A percentile compares a stretch with the other conserved stretches of the same genome.
Evolutionary conservation across 2,329 filamentous ascomycete species (phyloP).

Genomic region (Paraphaeosphaeria sporulosa): DNA sequence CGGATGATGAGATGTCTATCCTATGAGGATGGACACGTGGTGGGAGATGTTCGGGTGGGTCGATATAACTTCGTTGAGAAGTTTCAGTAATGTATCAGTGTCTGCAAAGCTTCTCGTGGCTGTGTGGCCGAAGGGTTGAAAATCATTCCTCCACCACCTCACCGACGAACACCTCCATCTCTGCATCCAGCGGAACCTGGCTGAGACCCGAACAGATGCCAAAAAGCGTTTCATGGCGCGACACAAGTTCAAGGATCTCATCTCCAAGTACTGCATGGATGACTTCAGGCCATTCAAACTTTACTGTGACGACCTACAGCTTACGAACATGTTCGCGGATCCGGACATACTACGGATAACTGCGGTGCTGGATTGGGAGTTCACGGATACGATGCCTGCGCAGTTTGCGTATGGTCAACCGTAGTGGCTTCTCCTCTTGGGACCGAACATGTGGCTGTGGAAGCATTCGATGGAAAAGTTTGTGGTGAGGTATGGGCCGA

Average conservation of each 20-base stretch:
- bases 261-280: constrained; percentile 22
- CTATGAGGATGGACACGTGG: too few species aligned
- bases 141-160: constrained; percentile 24
- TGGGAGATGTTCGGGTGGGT: too few species aligned
- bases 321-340: constrained; percentile 51
- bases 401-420: constrained; percentile 51
- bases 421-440: constrained; percentile 51
- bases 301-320: constrained; percentile 52
- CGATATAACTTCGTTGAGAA: too few species aligned
- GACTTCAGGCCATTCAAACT: constrained; percentile 38
- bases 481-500: constrained; percentile 36
- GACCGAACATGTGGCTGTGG: constrained; percentile 33
- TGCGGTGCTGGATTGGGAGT: constrained; percentile 52
- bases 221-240: constrained; percentile 31
- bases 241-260: constrained; percentile 22
- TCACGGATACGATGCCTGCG: constrained; percentile 52
- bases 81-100: too few species aligned
- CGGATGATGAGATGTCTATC: background rate
- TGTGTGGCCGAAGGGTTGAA: background rate
- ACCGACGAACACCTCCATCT: constrained; percentile 30
- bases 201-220: constrained; percentile 31
- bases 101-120: too few species aligned
- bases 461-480: constrained; percentile 33
- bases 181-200: constrained; percentile 31
- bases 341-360: constrained; percentile 46